A percentile compares a stretch with the other conserved stretches of the same genome.
Evolutionary conservation across 108 stramenopile genomes (phyloP).

Genomic region (Aurantiochytrium sp.): DNA sequence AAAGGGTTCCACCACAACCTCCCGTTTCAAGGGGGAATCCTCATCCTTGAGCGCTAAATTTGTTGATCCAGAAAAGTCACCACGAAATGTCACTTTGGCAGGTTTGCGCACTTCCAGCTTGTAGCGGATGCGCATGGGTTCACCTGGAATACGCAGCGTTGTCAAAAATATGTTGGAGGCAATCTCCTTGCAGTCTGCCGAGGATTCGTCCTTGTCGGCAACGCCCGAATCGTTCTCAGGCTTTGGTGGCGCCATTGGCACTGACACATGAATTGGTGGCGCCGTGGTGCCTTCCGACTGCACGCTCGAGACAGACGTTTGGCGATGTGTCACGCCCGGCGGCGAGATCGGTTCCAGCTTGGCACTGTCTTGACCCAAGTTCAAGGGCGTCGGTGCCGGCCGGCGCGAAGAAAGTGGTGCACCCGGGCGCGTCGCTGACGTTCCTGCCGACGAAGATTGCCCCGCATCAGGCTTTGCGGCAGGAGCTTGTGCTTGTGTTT

Average conservation of each 20-base stretch:
- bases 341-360: background rate
- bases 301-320: too few species aligned
- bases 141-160: background rate
- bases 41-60: background rate
- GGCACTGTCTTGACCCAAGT: background rate
- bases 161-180: background rate
- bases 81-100: background rate
- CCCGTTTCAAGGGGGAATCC: background rate
- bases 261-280: background rate
- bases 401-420: background rate
- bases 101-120: constrained; percentile 2
- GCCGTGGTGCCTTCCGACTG: background rate
- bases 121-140: background rate
- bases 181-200: background rate
- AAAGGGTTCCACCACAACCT: background rate
- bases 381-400: background rate
- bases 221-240: background rate
- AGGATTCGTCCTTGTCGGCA: background rate
- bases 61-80: background rate
- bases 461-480: too few species aligned
- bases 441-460: too few species aligned
- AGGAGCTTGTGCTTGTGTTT: too few species aligned
- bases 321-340: too few species aligned
- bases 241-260: background rate
- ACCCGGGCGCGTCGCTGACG: too few species aligned